Evolutionary conservation across 2,329 filamentous ascomycete species (phyloP).

Genomic region (Nemania sp.): DNA sequence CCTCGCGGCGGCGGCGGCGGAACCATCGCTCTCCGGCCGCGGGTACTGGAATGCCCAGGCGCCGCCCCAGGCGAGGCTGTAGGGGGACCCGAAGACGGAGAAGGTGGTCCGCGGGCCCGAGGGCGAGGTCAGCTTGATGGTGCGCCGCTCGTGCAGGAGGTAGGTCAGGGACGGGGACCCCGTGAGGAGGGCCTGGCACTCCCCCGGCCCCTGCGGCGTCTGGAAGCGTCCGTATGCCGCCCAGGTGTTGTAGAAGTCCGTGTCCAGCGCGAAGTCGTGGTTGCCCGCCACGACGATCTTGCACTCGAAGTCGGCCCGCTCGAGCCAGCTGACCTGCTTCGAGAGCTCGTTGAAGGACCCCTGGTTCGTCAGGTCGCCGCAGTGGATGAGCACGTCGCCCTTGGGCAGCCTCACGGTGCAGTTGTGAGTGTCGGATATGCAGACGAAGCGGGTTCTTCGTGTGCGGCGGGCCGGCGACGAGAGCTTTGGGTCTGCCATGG

Average conservation of each 20-base stretch:
- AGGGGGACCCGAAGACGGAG: conserved; percentile 73
- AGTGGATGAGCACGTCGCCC: conserved; percentile 76
- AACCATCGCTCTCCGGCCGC: conserved; percentile 27
- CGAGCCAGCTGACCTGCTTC: conserved; percentile 68
- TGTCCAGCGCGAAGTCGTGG: conserved; percentile 74
- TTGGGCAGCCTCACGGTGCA: conserved; percentile 65
- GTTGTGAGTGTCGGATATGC: conserved; percentile 79
- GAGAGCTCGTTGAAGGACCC: conserved; percentile 65
- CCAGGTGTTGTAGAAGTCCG: conserved; percentile 61
- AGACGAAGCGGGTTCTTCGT: conserved; percentile 68
- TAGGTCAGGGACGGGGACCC: conserved; percentile 59
- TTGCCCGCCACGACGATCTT: conserved; percentile 77
- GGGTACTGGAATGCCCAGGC: conserved; percentile 72
- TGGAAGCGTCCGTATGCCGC: conserved; percentile 61
- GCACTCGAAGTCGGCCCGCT: conserved; percentile 67
- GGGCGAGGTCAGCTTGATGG: conserved; percentile 57
- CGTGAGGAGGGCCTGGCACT: conserved; percentile 59
- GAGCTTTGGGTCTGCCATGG: conserved; percentile 11
- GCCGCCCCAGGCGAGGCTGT: conserved; percentile 54
- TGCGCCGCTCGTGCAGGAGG: conserved; percentile 61
- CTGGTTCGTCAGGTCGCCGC: conserved; percentile 77
- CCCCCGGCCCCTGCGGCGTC: conserved; percentile 53
- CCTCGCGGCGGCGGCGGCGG: conserved; percentile 21
- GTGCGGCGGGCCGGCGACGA: conserved; percentile 28
- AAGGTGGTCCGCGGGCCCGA: conserved; percentile 64